phyloP scores from a whole-genome alignment of 306 rosid genomes.

The Geum urbanum region DNA sequence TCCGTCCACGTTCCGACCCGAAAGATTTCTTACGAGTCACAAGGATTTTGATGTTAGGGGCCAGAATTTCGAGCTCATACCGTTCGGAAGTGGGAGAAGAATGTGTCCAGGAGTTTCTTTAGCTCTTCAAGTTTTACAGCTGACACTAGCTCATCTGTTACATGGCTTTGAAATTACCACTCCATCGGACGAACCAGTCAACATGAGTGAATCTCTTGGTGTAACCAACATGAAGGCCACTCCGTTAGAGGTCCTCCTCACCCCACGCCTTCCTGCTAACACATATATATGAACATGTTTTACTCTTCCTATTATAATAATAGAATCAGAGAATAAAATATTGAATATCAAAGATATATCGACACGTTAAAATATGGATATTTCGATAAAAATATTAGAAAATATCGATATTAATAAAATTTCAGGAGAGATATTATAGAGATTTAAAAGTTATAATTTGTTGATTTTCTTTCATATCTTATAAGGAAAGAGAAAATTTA shows the following conservation, averaged over 20 bases:
- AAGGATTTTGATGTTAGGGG: slow-evolving; percentile 24
- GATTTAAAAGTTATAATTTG: too few species aligned
- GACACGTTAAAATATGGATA: too few species aligned
- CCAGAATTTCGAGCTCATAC: slow-evolving; percentile 20
- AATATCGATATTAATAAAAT: too few species aligned
- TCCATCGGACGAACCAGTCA: background rate
- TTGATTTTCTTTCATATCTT: too few species aligned
- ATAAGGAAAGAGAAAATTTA: too few species aligned
- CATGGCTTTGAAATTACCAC: slow-evolving; percentile 17
- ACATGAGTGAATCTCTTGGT: slow-evolving; percentile 15
- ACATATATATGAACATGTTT: background rate
- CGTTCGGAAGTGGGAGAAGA: slow-evolving; percentile 40
- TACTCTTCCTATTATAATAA: too few species aligned
- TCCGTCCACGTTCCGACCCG: slow-evolving; percentile 23
- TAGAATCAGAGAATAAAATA: too few species aligned
- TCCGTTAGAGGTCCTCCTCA: slow-evolving; percentile 18
- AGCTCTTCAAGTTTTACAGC: slow-evolving; percentile 18
- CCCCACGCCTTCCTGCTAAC: slow-evolving; percentile 8
- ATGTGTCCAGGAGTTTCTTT: slow-evolving; percentile 30
- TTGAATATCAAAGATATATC: too few species aligned
- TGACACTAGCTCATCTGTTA: slow-evolving; percentile 23
- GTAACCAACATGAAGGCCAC: slow-evolving; percentile 9
- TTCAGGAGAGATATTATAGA: too few species aligned
- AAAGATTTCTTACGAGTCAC: slow-evolving; percentile 23
- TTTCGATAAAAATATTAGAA: too few species aligned